Evolutionary conservation across 441 rosid genomes (phyloP).

Genomic region (Biscutella auriculata): DNA sequence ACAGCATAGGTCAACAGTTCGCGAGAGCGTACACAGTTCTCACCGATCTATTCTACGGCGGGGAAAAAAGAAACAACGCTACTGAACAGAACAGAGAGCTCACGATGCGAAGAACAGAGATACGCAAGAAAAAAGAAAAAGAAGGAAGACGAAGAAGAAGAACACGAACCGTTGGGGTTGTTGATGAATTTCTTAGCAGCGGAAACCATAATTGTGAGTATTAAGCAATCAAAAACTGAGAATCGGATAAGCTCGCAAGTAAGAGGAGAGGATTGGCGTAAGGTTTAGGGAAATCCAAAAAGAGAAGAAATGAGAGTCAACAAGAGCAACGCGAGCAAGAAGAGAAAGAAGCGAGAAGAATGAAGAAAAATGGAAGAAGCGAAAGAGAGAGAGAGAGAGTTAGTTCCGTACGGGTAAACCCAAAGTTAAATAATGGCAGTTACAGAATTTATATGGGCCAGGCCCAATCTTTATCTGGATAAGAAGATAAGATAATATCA

Average conservation of each 20-base stretch:
- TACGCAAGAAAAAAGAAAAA: not conserved
- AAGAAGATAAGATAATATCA: constrained; percentile 15
- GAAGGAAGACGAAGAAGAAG: constrained; percentile 3
- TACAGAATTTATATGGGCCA: constrained; percentile 14
- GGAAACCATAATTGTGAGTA: constrained; percentile 42
- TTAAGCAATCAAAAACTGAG: constrained; percentile 1
- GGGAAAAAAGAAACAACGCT: not conserved
- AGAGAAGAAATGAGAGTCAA: constrained; percentile 17
- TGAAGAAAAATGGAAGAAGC: no score
- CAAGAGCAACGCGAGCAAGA: constrained; percentile 17
- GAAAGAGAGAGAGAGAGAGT: constrained; percentile 4
- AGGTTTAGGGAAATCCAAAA: constrained; percentile 21
- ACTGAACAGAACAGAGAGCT: not conserved
- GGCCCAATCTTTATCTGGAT: constrained; percentile 15
- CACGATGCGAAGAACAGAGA: not conserved
- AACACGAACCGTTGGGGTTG: constrained; percentile 62
- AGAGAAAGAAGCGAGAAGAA: not conserved
- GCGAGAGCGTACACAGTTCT: constrained; percentile 4
- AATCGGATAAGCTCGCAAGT: constrained; percentile 11
- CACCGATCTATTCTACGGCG: constrained; percentile 6
- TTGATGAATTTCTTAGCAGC: constrained; percentile 88
- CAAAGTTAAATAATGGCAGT: constrained; percentile 13
- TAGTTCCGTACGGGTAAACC: constrained; percentile 20
- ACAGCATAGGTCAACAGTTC: constrained; percentile 18
- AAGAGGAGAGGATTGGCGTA: not conserved